These are phyloP conservation scores for Eremomyces bilateralis DNA, from an alignment of 495 filamentous ascomycete species.

Conservation along the genomic window DNA sequence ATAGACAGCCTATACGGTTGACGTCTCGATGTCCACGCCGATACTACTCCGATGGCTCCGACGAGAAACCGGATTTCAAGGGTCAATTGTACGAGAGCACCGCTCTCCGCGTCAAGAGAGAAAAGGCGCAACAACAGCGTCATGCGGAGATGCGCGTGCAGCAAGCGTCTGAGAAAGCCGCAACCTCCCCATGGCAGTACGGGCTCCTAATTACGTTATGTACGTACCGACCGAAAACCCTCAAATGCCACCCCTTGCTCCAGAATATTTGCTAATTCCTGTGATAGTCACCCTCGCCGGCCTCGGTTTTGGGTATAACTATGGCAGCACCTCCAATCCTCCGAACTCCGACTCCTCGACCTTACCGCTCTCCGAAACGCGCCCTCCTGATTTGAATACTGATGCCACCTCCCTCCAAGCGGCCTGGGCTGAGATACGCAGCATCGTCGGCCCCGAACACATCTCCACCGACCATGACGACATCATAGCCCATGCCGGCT, in stretches of 20 bases:
- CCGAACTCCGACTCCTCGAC: conserved; percentile 43
- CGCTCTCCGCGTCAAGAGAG: conserved; percentile 46
- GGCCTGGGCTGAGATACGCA: conserved; percentile 78
- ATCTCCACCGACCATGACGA: conserved; percentile 55
- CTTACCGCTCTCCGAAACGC: conserved; percentile 36
- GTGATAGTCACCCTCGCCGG: too few relatives aligned
- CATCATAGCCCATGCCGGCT: conserved; percentile 50
- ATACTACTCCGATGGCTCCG: neutral
- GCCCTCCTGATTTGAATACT: conserved; percentile 44
- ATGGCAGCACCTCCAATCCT: neutral
- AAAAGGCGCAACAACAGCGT: conserved; percentile 45
- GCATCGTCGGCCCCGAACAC: conserved; percentile 64
- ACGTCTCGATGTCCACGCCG: too few relatives aligned
- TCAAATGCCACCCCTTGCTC: too few relatives aligned
- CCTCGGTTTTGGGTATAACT: too few relatives aligned
- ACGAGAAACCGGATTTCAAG: conserved; percentile 36
- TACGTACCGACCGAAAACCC: too few relatives aligned
- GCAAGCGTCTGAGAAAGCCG: too few relatives aligned
- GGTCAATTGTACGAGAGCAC: conserved; percentile 80
- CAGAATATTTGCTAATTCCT: too few relatives aligned
- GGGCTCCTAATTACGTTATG: too few relatives aligned
- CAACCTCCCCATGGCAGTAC: too few relatives aligned
- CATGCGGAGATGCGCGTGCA: too few relatives aligned
- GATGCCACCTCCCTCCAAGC: conserved; percentile 63
- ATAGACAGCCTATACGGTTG: too few relatives aligned